These are phyloP conservation scores for Silene vulgaris DNA, from an alignment of 179 eudicot genomes.

Conservation along the genomic window DNA sequence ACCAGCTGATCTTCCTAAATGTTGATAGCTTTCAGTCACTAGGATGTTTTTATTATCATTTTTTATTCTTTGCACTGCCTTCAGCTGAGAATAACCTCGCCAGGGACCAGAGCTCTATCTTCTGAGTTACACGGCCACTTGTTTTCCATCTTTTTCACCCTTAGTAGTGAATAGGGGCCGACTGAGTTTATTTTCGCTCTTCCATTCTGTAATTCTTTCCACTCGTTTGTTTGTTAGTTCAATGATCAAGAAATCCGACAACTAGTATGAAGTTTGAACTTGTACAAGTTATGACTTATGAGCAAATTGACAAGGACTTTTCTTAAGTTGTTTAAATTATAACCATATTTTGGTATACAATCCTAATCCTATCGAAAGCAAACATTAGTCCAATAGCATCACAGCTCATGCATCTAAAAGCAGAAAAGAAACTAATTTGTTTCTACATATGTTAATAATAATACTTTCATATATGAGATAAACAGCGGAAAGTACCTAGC, in stretches of 20 bases:
- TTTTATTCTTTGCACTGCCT: slow-evolving; percentile 10
- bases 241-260: slow-evolving; percentile 4
- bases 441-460: neutral
- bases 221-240: neutral
- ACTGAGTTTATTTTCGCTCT: neutral
- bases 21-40: slow-evolving; percentile 11
- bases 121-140: slow-evolving; percentile 7
- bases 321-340: neutral
- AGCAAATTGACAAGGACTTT: neutral
- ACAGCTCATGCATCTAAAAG: neutral
- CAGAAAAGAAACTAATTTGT: neutral
- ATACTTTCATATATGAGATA: neutral
- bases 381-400: neutral
- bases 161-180: slow-evolving; percentile 9
- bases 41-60: neutral
- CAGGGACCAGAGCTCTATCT: neutral
- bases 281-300: neutral
- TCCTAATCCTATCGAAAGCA: too few species aligned
- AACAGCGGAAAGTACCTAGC: slow-evolving; percentile 1
- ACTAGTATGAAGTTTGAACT: too few species aligned
- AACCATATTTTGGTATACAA: neutral
- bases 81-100: slow-evolving; percentile 12
- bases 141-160: neutral
- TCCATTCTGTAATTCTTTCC: slow-evolving; percentile 4
- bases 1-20: slow-evolving; percentile 33